phyloP scores from a whole-genome alignment of 176 grass and related monocot species.

The Elymus sibiricus region DNA sequence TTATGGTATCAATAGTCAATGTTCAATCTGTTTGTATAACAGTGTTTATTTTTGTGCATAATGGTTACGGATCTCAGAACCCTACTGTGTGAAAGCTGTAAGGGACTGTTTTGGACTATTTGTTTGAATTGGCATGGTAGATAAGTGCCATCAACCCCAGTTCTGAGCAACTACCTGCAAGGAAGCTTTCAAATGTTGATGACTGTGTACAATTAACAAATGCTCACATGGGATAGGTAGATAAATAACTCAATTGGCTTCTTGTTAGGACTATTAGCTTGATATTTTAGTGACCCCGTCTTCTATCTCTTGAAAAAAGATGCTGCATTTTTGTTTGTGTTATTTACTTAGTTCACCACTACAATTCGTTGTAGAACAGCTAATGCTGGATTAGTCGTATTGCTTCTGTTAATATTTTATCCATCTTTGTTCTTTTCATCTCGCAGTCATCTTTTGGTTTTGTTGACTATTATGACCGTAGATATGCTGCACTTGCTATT shows the following conservation, averaged over 20 bases:
- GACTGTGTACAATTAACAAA: neutral
- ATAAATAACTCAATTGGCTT: neutral
- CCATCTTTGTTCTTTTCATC: neutral
- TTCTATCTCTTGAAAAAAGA: neutral
- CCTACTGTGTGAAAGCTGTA: neutral
- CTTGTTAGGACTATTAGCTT: neutral
- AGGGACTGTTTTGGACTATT: slow-evolving; percentile 4
- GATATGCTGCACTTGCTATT: slow-evolving; percentile 89
- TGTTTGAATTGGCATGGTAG: neutral
- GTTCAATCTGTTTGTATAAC: neutral
- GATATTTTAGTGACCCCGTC: neutral
- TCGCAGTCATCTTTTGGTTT: slow-evolving; percentile 98
- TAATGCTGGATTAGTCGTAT: neutral
- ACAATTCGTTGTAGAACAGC: slow-evolving; percentile 9
- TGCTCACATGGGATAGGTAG: neutral
- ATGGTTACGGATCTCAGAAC: neutral
- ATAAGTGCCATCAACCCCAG: neutral
- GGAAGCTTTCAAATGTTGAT: neutral
- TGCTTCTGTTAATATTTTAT: slow-evolving; percentile 5
- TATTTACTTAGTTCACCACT: neutral
- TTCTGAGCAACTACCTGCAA: neutral
- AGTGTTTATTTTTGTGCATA: neutral
- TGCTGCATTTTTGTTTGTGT: slow-evolving; percentile 17
- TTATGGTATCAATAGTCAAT: neutral
- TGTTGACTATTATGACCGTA: slow-evolving; percentile 96